Base-by-base conservation (phyloP, 192 early-diverging fungal genomes). In the Allomyces javanicus region DNA sequence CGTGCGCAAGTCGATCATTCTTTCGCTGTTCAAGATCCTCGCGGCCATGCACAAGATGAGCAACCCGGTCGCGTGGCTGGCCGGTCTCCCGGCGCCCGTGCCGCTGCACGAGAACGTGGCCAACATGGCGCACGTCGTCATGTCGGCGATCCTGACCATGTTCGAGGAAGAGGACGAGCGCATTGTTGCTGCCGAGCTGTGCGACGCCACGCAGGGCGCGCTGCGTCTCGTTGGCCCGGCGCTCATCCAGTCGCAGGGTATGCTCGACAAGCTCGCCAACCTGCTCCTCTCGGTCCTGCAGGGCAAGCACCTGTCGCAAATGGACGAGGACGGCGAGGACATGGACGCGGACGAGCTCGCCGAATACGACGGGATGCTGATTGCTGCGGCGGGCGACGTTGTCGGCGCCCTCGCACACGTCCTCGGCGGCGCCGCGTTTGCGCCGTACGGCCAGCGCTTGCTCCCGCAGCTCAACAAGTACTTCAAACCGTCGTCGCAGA, bases 51-150 rank as follows among this genome's bases (percentile, higher is more conserved):
- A 78, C 62, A 62, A 72, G 25, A 78, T 79, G 68, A 64, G 67
- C 12, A 67, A 71, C 25, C 67, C 76, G 22, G 62, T 12, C 19
- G 65, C 70, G 33, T 79, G 77, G 77, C 62, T 65, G 45, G 68
- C 75, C 27, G 77, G 77, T 44, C 61, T 69, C 24, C 77, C 74
- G 7, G 17, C 78, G 17, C 65, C 73, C 25, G 68, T 76, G 11
- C 69, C 70, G 19, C 27, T 79, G n/a, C 71, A 79, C 67, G 70
- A 75, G 58, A 68, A 76, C 26, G 77, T 79, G 26, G 63, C 44
- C 9, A 67, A 61, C 65, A 55, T 78, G 22, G 72, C 70, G 17
- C 69, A 71, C 33, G 62, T 73, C 12, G 50, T 61, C n/a, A 72
- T 78, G 65, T 73, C 68, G n/a, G 73, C 64, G 63, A 64, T 79